phyloP scores from a whole-genome alignment of 2,329 filamentous ascomycete genomes.

The Emmonsia crescens region DNA sequence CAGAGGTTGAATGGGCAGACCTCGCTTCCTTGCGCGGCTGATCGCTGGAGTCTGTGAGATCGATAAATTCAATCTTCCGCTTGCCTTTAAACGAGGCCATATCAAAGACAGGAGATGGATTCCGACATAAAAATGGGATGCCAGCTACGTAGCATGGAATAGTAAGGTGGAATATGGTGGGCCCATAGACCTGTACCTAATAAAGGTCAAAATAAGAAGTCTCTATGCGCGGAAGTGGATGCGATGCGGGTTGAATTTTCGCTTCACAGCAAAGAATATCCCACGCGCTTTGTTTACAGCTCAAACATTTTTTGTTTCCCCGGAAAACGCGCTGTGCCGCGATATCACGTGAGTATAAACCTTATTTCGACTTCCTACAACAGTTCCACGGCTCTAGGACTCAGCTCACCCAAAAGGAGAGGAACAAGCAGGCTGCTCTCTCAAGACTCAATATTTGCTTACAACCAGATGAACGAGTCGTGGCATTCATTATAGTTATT shows the following conservation, averaged over 20 bases:
- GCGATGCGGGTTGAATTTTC: background rate
- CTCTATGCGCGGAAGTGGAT: background rate
- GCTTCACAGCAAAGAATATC: background rate
- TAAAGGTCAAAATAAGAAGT: background rate
- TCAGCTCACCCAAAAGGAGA: too few relatives aligned
- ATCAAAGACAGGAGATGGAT: too few relatives aligned
- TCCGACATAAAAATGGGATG: background rate
- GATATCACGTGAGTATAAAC: background rate
- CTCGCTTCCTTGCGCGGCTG: background rate
- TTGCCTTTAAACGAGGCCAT: background rate
- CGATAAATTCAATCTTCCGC: background rate
- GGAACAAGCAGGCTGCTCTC: too few relatives aligned
- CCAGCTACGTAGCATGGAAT: background rate
- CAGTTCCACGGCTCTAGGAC: too few relatives aligned
- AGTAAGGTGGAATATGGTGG: background rate
- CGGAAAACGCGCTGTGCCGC: background rate
- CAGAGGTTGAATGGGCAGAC: background rate
- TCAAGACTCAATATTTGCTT: too few relatives aligned
- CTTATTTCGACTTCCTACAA: too few relatives aligned
- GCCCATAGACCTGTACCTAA: background rate
- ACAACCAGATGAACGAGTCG: background rate
- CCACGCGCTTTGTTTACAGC: too few relatives aligned
- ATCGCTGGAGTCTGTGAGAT: conserved; percentile 2
- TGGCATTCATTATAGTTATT: background rate
- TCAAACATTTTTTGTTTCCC: too few relatives aligned